Conservation (phyloP, 305 asterid species). For the Coffea humblotiana region DNA sequence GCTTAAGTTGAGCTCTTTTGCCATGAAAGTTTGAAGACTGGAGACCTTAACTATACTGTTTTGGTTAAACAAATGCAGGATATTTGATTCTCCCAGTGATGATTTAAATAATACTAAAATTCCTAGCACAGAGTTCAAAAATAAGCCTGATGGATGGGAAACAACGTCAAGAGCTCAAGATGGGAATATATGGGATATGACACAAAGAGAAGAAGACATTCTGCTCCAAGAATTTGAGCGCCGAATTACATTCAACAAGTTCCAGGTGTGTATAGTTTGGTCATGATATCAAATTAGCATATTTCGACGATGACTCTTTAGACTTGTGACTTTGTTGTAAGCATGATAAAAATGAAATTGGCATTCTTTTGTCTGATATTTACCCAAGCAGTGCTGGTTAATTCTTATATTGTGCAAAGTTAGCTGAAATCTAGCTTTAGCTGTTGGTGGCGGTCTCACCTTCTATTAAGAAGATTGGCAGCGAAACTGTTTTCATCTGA, state of each 20-base stretch:
- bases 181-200: slow-evolving; percentile 88
- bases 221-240: slow-evolving; percentile 94
- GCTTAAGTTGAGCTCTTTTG: neutral
- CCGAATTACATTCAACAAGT: slow-evolving; percentile 81
- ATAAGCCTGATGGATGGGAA: slow-evolving; percentile 96
- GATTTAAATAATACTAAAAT: slow-evolving; percentile 45
- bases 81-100: slow-evolving; percentile 66
- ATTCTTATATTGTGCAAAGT: neutral
- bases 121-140: slow-evolving; percentile 56
- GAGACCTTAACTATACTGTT: slow-evolving; percentile 10
- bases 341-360: neutral
- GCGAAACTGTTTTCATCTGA: neutral
- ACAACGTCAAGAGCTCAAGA: slow-evolving; percentile 64
- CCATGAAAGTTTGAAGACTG: neutral
- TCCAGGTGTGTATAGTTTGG: slow-evolving; percentile 50
- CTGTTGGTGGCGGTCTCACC: neutral
- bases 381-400: neutral
- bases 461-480: neutral
- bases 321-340: neutral
- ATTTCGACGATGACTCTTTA: neutral
- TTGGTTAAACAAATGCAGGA: slow-evolving; percentile 44
- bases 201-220: slow-evolving; percentile 89
- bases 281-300: neutral
- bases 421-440: neutral
- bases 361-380: neutral